Evolutionary conservation across 177 flowering plant genomes (phyloP).

Genomic region (Tripterygium wilfordii): DNA sequence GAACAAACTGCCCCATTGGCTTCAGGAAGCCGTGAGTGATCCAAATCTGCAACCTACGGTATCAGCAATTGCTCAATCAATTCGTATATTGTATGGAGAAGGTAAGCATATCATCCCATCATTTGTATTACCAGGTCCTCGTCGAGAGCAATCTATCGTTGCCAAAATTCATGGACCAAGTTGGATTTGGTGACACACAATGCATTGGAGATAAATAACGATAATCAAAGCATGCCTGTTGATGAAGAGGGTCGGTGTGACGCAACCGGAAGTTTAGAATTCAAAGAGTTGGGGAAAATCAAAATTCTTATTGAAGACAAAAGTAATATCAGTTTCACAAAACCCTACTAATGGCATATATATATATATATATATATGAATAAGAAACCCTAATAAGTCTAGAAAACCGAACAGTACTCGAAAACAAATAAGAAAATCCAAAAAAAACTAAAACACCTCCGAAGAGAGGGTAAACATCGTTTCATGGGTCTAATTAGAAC

Average conservation of each 20-base stretch:
- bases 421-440: too few relatives aligned
- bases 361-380: too few relatives aligned
- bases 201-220: slow-evolving; percentile 14
- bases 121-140: slow-evolving; percentile 67
- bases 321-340: too few relatives aligned
- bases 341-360: too few relatives aligned
- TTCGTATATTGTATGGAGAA: slow-evolving; percentile 75
- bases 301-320: too few relatives aligned
- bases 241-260: slow-evolving; percentile 9
- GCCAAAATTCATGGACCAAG: slow-evolving; percentile 19
- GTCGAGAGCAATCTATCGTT: slow-evolving; percentile 23
- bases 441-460: too few relatives aligned
- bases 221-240: slow-evolving; percentile 9
- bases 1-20: slow-evolving; percentile 95
- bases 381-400: too few relatives aligned
- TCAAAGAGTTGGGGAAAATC: too few relatives aligned
- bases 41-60: slow-evolving; percentile 76
- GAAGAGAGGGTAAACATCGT: too few relatives aligned
- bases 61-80: slow-evolving; percentile 86
- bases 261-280: too few relatives aligned
- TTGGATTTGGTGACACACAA: slow-evolving; percentile 15
- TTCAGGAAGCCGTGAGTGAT: slow-evolving; percentile 76
- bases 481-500: too few relatives aligned
- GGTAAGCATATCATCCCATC: slow-evolving; percentile 73
- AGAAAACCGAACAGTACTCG: too few relatives aligned